Base-by-base conservation (phyloP, 2,329 filamentous ascomycete species). In the Orbilia oligospora region DNA sequence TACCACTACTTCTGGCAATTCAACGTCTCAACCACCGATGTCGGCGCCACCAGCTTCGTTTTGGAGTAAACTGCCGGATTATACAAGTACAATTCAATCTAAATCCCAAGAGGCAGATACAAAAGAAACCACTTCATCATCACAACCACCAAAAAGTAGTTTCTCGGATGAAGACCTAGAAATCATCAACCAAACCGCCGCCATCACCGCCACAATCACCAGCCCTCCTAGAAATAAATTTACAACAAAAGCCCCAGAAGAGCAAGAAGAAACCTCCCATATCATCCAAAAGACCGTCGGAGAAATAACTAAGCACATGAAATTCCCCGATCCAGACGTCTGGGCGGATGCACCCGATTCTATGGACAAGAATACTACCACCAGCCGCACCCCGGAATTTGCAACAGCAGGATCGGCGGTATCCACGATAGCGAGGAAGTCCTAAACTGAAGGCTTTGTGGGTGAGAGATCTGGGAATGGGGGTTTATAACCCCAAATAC, bases 41-140 rank as follows among this genome's bases (percentile, higher is more conserved):
- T 70, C 51, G 16, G 10, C 41, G 8, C 16, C 14, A n/a, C 27
- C 6, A 30, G 27, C 27, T 3, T 38, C 69, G n/a, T 75, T 75
- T 44, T 75, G 71, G 71, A 36, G 46, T 14, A 55, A 16, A 18
- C 51, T 75, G 9, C 48, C 71, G 4, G 55, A 68, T 3, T 75
- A 68, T 20, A 20, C 61, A 0, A 66, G 24, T 24, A 20, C 49
- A 0, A 58, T 48, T 38, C 27, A 0, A 58, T 48, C 36, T 14
- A 24, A 16, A n/a, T 56, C 12, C 27, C 30, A 20, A 33, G 22
- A 33, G 27, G 30, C 20, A 5, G 24, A 58, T 36, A 18, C 33
- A 16, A n/a, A n/a, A n/a, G n/a, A n/a, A n/a, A 30, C 27, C 27
- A 30, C 3, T 6, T 6, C 27, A 30, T 6, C 27, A 30, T 3